phyloP scores from a whole-genome alignment of 2,329 filamentous ascomycete genomes.

The Shiraia sp. region DNA sequence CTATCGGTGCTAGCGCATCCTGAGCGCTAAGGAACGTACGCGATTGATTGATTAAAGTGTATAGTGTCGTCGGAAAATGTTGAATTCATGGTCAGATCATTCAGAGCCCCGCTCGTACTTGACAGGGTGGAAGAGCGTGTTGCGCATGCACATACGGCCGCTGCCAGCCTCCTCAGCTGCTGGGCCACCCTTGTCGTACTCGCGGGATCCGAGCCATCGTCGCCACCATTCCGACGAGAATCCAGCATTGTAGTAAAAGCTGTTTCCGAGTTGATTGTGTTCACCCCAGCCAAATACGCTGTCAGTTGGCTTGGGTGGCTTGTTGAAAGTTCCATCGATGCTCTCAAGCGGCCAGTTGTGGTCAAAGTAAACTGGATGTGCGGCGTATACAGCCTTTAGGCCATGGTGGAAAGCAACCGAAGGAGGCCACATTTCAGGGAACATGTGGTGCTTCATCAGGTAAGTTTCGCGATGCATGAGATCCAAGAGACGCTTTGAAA shows the following conservation, averaged over 20 bases:
- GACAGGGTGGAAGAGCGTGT: conserved; percentile 53
- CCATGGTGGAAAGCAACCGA: conserved; percentile 76
- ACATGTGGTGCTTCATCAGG: conserved; percentile 71
- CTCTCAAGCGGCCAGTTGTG: conserved; percentile 65
- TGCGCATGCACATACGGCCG: conserved; percentile 53
- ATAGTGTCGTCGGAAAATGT: conserved; percentile 21
- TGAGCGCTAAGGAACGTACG: conserved; percentile 20
- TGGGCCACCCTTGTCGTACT: conserved; percentile 50
- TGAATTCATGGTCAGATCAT: conserved; percentile 17
- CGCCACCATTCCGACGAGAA: conserved; percentile 55
- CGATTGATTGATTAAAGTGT: conserved; percentile 26
- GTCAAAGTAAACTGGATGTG: conserved; percentile 80
- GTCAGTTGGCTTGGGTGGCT: conserved; percentile 49
- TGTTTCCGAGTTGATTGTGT: conserved; percentile 55
- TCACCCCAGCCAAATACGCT: conserved; percentile 57
- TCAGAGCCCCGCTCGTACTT: conserved; percentile 51
- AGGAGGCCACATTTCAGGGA: conserved; percentile 78
- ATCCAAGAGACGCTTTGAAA: conserved; percentile 72
- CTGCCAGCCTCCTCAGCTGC: conserved; percentile 49
- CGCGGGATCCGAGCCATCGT: conserved; percentile 53
- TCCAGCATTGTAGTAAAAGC: conserved; percentile 56
- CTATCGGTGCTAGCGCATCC: conserved; percentile 24
- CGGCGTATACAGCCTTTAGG: conserved; percentile 76
- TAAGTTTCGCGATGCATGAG: conserved; percentile 79
- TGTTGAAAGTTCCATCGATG: conserved; percentile 55